Conservation (phyloP, 768 basidiomycete species). For the Rhizopogon vesiculosus region DNA sequence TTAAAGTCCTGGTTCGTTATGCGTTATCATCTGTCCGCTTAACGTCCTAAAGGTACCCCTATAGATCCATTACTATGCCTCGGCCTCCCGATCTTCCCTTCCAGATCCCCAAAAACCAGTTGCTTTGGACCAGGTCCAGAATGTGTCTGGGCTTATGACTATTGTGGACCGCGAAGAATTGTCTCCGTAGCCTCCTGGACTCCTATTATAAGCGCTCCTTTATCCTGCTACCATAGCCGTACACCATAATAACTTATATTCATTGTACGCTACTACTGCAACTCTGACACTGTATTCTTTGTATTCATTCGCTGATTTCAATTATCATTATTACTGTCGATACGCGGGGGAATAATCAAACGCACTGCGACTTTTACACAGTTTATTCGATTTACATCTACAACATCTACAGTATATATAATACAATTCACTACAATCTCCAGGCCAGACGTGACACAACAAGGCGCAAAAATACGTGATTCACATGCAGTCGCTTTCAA, state of each 20-base stretch:
- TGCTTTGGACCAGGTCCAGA: constrained; percentile 52
- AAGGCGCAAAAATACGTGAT: neutral
- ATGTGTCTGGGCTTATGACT: constrained; percentile 75
- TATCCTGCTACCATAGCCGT: neutral
- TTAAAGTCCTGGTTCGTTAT: constrained; percentile 53
- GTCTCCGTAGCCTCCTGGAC: constrained; percentile 5
- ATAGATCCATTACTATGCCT: constrained; percentile 62
- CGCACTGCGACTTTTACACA: neutral
- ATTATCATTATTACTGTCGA: no score
- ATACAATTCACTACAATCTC: neutral
- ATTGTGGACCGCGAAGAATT: constrained; percentile 43
- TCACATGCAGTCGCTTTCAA: neutral
- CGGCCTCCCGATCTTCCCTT: constrained; percentile 45
- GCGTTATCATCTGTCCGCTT: neutral
- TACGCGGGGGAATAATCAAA: neutral
- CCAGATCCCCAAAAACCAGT: constrained; percentile 61
- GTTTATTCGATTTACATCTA: neutral
- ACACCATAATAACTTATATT: neutral
- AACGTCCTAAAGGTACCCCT: neutral
- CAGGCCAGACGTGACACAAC: no score
- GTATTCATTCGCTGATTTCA: neutral
- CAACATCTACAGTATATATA: neutral
- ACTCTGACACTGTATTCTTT: neutral
- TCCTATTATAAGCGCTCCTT: constrained; percentile 2
- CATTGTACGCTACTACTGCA: constrained; percentile 1